These are phyloP conservation scores for Globisporangium nunn DNA, from an alignment of 352 stramenopile genomes.

Conservation along the genomic window DNA sequence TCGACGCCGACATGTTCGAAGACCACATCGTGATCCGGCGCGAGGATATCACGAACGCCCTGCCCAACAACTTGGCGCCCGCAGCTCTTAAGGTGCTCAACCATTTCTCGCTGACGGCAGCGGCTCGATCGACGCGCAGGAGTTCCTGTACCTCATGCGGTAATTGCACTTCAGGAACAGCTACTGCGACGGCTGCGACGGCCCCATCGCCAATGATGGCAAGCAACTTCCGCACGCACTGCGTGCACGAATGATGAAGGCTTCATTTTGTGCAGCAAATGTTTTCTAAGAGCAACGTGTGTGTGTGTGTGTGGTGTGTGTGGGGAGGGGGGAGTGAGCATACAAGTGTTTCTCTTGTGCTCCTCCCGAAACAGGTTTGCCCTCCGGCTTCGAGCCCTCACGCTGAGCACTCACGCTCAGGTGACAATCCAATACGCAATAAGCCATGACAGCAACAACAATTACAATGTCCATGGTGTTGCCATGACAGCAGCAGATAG, in stretches of 20 bases:
- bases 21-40: slow-evolving; percentile 18
- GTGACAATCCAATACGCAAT: not conserved
- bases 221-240: slow-evolving; percentile 15
- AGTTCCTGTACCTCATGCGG: slow-evolving; percentile 29
- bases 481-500: no score
- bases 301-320: no score
- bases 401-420: not conserved
- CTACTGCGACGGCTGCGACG: slow-evolving; percentile 35
- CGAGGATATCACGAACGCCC: slow-evolving; percentile 21
- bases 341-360: no score
- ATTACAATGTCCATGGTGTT: no score
- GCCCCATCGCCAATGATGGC: slow-evolving; percentile 4
- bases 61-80: slow-evolving; percentile 23
- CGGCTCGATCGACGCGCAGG: slow-evolving; percentile 24
- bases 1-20: not conserved
- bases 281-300: no score
- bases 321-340: no score
- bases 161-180: slow-evolving; percentile 38
- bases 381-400: not conserved
- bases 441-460: no score
- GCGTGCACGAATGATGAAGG: not conserved
- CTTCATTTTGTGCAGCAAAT: not conserved
- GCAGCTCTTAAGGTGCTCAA: slow-evolving; percentile 25
- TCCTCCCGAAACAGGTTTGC: not conserved
- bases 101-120: slow-evolving; percentile 20